Evolutionary conservation across 805 yeast genomes (phyloP), one percentile per base, ranked within the genome.

Genomic region (Geotrichum ghanense): DNA sequence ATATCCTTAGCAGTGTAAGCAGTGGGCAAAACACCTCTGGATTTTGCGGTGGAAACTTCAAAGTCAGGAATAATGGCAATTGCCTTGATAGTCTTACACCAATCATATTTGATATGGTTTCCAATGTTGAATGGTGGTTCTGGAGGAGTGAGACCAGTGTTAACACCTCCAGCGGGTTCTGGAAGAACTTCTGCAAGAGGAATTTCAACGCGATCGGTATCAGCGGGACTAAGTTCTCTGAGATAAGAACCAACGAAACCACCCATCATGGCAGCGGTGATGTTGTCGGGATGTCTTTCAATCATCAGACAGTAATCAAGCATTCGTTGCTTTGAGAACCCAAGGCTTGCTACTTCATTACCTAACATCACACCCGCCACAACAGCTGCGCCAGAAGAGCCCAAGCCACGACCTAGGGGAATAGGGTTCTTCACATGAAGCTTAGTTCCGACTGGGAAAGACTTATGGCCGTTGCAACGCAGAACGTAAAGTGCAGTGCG

Each of bases 261-360:
- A 50, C 98, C 98, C 81, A 89, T 83, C 95, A 92, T 87, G 31
- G 98, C 95, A 25, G 98, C 98, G 10, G 96, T 87, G 59, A 92
- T 89, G 65, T 92, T 92, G 67, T 92, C 98, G 27, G 98, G 98
- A 60, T 92, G 98, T 63, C 97, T 80, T 70, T 92, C 98, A 55
- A 92, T 89, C 92, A 92, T 85, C 56, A 92, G 73, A 64, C 96
- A 87, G 70, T 84, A 92, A 65, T 92, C 98, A 57, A 92, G 71
- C 79, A 92, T 75, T 56, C 97, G 74, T 56, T 77, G 81, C 65
- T 83, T 89, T 44, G 80, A 68, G 50, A 88, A 76, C 1, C 76
- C 78, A 27, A 90, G 69, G 44, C 76, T 71, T 34, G 92, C 96
- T 26, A 89, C 72, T 53, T 81, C 90, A 60, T 85, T 85, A 43